Evolutionary conservation across 805 yeast species (phyloP).

Genomic region (Saturnispora quitensis): DNA sequence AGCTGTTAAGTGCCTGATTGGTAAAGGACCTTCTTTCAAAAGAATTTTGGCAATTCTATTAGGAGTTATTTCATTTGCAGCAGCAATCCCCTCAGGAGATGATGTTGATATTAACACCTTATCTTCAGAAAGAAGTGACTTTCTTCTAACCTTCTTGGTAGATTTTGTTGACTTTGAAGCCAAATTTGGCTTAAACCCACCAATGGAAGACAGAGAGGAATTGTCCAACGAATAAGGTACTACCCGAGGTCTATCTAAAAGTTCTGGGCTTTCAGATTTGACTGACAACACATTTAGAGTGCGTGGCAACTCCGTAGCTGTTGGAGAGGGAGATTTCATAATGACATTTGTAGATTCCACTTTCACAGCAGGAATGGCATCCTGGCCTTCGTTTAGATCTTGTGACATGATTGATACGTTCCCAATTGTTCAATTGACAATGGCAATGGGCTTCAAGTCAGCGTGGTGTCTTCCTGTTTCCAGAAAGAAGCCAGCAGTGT

Average conservation of each 20-base stretch:
- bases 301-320: not conserved
- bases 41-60: slow-evolving; percentile 62
- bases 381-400: not conserved
- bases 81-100: slow-evolving; percentile 81
- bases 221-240: not conserved
- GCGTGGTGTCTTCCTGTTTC: not conserved
- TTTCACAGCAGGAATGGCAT: not conserved
- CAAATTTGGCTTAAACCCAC: not conserved
- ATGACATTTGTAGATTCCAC: not conserved
- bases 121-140: slow-evolving; percentile 16
- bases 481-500: not conserved
- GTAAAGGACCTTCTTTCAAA: slow-evolving; percentile 71
- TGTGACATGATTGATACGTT: not conserved
- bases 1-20: slow-evolving; percentile 81
- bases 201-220: not conserved
- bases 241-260: not conserved
- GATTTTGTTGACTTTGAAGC: not conserved
- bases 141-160: slow-evolving; percentile 7
- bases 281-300: not conserved
- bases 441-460: not conserved
- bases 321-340: not conserved
- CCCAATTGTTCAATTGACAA: not conserved
- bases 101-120: slow-evolving; percentile 50
- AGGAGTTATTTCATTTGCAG: slow-evolving; percentile 79
- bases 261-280: slow-evolving; percentile 1